Percentiles rank a stretch among this genome's conserved stretches.
These are phyloP conservation scores for Euphrasia arctica DNA, from an alignment of 305 asterid species.

Conservation along the genomic window DNA sequence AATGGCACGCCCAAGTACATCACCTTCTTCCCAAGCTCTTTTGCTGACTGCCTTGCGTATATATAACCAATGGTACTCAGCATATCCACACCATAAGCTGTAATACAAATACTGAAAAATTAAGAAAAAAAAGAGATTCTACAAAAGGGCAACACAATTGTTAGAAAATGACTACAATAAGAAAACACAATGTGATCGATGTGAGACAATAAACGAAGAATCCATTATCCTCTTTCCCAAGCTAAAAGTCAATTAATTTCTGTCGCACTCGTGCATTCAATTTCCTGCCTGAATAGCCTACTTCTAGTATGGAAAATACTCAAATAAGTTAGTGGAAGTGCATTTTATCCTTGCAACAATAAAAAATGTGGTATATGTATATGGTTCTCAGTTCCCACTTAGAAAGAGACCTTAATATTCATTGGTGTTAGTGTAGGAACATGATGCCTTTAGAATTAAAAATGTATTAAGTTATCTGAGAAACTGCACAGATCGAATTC, in stretches of 20 bases:
- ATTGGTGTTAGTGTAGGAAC: conserved; percentile 8
- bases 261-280: background rate
- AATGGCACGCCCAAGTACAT: conserved; percentile 89
- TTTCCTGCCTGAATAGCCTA: conserved; percentile 10
- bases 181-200: conserved; percentile 5
- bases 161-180: conserved; percentile 12
- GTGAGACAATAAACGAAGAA: conserved; percentile 8
- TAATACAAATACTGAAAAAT: conserved; percentile 28
- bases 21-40: conserved; percentile 98
- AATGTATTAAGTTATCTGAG: conserved; percentile 17
- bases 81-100: conserved; percentile 99
- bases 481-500: conserved; percentile 1
- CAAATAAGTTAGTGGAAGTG: background rate
- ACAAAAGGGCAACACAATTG: conserved; percentile 12
- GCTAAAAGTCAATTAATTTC: background rate
- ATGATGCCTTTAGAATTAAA: conserved; percentile 6
- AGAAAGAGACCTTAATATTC: background rate
- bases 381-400: background rate
- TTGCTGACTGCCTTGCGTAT: conserved; percentile 91
- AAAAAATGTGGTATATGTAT: background rate
- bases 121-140: conserved; percentile 20
- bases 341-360: conserved; percentile 3
- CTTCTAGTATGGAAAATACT: background rate
- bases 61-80: conserved; percentile 94
- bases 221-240: background rate